A percentile compares a stretch with the other conserved stretches of the same genome.
phyloP scores from a whole-genome alignment of 768 basidiomycete species.

The Scleroderma citrinum region DNA sequence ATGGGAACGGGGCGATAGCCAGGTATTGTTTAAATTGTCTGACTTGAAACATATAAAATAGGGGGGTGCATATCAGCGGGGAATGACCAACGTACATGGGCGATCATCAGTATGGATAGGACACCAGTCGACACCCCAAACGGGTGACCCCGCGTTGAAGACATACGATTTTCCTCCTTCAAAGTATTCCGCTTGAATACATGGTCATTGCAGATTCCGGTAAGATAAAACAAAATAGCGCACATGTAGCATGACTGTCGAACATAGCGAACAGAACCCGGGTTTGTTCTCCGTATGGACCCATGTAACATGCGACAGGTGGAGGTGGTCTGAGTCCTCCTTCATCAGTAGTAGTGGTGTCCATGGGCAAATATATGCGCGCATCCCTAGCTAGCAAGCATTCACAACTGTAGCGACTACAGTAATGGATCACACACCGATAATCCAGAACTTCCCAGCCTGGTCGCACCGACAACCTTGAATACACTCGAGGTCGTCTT shows the following conservation, averaged over 20 bases:
- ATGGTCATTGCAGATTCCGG: neutral
- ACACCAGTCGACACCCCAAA: constrained; percentile 94
- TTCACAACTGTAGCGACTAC: neutral
- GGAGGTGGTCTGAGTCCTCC: constrained; percentile 48
- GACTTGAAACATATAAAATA: constrained; percentile 28
- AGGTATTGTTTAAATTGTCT: constrained; percentile 68
- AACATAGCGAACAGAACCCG: constrained; percentile 48
- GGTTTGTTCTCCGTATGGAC: constrained; percentile 52
- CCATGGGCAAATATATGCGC: constrained; percentile 53
- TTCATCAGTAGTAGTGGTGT: constrained; percentile 43
- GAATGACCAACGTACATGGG: constrained; percentile 34
- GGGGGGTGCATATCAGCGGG: neutral
- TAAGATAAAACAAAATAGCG: constrained; percentile 15
- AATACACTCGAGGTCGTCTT: constrained; percentile 57
- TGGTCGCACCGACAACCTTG: constrained; percentile 34
- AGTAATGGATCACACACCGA: constrained; percentile 38
- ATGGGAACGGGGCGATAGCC: constrained; percentile 73
- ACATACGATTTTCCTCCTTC: constrained; percentile 58
- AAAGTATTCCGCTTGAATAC: constrained; percentile 48
- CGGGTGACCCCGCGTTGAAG: constrained; percentile 83
- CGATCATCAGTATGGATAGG: constrained; percentile 63
- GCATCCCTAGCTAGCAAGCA: constrained; percentile 40
- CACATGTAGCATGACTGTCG: constrained; percentile 54
- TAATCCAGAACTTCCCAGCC: constrained; percentile 42
- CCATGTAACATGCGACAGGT: constrained; percentile 56